phyloP scores from a whole-genome alignment of 2,329 filamentous ascomycete genomes.

The Cadophora sp. region DNA sequence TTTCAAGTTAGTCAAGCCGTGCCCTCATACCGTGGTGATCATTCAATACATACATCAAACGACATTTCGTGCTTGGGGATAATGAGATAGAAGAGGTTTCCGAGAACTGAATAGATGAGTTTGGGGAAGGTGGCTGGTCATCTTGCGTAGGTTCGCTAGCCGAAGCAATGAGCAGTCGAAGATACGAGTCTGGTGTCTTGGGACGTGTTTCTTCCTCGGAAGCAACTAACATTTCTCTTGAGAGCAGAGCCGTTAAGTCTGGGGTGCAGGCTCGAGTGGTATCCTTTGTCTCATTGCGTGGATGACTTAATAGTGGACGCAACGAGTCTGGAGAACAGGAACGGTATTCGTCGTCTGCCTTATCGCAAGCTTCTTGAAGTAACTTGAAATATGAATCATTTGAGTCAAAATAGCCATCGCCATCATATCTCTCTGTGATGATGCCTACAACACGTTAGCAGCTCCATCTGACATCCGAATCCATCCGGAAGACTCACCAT shows the following conservation, averaged over 20 bases:
- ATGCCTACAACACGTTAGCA: neutral
- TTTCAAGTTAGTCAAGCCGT: neutral
- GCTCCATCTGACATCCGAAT: too few species aligned
- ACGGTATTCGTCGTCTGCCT: neutral
- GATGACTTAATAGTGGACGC: neutral
- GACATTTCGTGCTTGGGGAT: neutral
- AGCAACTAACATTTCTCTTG: neutral
- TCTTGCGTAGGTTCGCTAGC: slow-evolving; percentile 15
- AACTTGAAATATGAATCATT: neutral
- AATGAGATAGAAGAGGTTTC: neutral
- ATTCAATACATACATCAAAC: neutral
- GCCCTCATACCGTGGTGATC: neutral
- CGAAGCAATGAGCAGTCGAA: slow-evolving; percentile 31
- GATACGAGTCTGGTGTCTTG: slow-evolving; percentile 33
- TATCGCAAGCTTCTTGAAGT: neutral
- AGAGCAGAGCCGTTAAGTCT: neutral
- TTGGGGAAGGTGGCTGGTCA: neutral
- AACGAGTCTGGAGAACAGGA: neutral
- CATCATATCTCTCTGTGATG: neutral
- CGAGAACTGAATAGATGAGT: neutral
- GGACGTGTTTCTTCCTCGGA: neutral
- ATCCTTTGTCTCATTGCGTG: neutral
- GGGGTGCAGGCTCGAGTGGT: neutral
- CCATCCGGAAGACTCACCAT: neutral
- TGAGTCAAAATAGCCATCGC: too few species aligned